phyloP scores from a whole-genome alignment of 2,329 filamentous ascomycete genomes.

The Raffaelea albimanens region DNA sequence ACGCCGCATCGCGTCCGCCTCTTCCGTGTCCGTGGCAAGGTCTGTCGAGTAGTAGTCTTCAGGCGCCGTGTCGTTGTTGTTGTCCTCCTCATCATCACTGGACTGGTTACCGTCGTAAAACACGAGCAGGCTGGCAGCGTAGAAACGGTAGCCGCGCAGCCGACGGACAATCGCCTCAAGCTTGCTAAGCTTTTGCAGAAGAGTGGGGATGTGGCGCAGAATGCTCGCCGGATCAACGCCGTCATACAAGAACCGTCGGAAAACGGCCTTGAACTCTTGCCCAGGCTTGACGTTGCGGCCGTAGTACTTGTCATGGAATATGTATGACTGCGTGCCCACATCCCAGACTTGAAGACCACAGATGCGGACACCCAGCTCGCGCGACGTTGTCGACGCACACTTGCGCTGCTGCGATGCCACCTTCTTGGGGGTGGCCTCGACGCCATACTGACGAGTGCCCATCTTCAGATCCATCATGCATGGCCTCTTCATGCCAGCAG shows the following conservation, averaged over 20 bases:
- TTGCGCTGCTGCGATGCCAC: conserved; percentile 87
- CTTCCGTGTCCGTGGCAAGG: conserved; percentile 48
- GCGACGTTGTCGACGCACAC: conserved; percentile 84
- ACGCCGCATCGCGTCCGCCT: conserved; percentile 10
- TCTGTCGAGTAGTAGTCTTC: conserved; percentile 51
- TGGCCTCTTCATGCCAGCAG: conserved; percentile 89
- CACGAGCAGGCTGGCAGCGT: conserved; percentile 89
- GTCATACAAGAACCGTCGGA: conserved; percentile 86
- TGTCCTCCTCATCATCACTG: conserved; percentile 30
- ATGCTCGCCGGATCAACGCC: conserved; percentile 74
- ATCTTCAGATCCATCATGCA: conserved; percentile 98
- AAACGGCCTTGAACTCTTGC: conserved; percentile 75
- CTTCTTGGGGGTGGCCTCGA: conserved; percentile 87
- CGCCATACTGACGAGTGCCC: conserved; percentile 93
- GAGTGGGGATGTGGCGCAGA: conserved; percentile 74
- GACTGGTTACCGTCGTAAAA: conserved; percentile 82
- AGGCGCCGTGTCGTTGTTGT: conserved; percentile 36
- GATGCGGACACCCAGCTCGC: conserved; percentile 81
- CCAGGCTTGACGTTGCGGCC: conserved; percentile 82
- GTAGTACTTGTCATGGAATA: conserved; percentile 98
- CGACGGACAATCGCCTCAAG: conserved; percentile 75
- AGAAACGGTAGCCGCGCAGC: conserved; percentile 82
- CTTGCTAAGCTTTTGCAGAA: conserved; percentile 73
- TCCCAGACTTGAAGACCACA: conserved; percentile 98
- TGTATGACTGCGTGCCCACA: conserved; percentile 67